These are phyloP conservation scores for Smittium culicis DNA, from an alignment of 371 early-diverging fungal genomes.

Conservation along the genomic window DNA sequence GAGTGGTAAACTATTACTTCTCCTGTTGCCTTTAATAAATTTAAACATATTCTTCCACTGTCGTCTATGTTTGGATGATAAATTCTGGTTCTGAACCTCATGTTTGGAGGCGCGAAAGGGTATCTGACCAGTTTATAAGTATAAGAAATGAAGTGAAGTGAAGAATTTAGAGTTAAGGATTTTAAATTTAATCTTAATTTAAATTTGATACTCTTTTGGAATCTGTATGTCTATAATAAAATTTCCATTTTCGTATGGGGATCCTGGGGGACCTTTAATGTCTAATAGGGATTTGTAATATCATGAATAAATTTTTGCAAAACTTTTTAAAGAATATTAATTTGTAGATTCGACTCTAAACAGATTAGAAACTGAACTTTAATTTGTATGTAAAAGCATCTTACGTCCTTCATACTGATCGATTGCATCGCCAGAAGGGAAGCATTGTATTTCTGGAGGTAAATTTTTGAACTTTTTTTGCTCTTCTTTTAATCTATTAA, in stretches of 20 bases:
- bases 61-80: slow-evolving; percentile 99
- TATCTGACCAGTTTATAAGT: no score
- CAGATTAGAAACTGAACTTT: background rate
- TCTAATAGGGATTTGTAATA: no score
- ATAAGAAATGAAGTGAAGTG: no score
- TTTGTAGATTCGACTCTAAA: no score
- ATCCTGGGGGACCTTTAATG: slow-evolving; percentile 24
- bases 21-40: slow-evolving; percentile 85
- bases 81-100: slow-evolving; percentile 95
- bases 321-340: no score
- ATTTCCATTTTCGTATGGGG: slow-evolving; percentile 27
- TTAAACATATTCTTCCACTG: slow-evolving; percentile 96
- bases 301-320: no score
- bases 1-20: background rate
- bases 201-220: slow-evolving; percentile 9
- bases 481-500: slow-evolving; percentile 8
- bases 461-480: background rate
- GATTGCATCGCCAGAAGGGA: slow-evolving; percentile 2
- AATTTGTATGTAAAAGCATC: background rate
- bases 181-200: no score
- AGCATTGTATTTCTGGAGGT: slow-evolving; percentile 11
- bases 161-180: no score
- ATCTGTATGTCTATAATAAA: slow-evolving; percentile 22
- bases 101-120: slow-evolving; percentile 97
- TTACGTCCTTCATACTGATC: slow-evolving; percentile 8